phyloP scores from a whole-genome alignment of 2,329 filamentous ascomycete species.

The Neonectria hederae region DNA sequence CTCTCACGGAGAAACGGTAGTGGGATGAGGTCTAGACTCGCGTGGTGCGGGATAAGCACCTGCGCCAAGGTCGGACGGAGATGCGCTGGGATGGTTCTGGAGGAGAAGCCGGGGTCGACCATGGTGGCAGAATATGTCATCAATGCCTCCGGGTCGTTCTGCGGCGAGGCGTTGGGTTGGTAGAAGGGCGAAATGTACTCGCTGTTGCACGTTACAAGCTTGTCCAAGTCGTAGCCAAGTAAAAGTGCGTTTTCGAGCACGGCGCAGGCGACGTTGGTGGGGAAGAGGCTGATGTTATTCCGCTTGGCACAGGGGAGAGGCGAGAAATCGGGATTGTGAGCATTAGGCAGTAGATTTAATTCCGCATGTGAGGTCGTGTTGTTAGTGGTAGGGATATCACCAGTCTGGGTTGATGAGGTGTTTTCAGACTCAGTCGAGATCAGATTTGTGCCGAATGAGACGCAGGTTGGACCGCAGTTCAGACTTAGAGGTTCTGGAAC shows the following conservation, averaged over 20 bases:
- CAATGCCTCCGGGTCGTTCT: conserved; percentile 15
- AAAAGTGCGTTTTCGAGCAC: conserved; percentile 33
- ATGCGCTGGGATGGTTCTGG: conserved; percentile 25
- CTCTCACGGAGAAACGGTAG: conserved; percentile 39
- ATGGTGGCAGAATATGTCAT: not conserved
- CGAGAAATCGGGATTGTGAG: not conserved
- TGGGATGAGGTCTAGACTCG: conserved; percentile 40
- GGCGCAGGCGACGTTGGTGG: conserved; percentile 33
- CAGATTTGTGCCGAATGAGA: not conserved
- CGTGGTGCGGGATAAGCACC: conserved; percentile 40
- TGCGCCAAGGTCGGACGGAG: conserved; percentile 40
- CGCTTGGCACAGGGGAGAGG: conserved; percentile 21
- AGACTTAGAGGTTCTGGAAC: not conserved
- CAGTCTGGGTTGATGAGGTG: not conserved
- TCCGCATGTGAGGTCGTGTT: not conserved
- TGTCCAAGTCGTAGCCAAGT: conserved; percentile 26
- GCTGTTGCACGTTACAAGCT: conserved; percentile 24
- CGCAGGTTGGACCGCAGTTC: not conserved
- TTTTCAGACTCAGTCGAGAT: not conserved
- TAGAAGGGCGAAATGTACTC: conserved; percentile 39
- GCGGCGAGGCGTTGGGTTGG: conserved; percentile 23
- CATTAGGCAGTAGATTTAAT: not conserved
- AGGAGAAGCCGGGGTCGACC: not conserved
- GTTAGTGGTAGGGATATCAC: not conserved
- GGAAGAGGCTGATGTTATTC: conserved; percentile 32